Evolutionary conservation across 495 filamentous ascomycete species (phyloP).

Genomic region (Xylaria palmicola): DNA sequence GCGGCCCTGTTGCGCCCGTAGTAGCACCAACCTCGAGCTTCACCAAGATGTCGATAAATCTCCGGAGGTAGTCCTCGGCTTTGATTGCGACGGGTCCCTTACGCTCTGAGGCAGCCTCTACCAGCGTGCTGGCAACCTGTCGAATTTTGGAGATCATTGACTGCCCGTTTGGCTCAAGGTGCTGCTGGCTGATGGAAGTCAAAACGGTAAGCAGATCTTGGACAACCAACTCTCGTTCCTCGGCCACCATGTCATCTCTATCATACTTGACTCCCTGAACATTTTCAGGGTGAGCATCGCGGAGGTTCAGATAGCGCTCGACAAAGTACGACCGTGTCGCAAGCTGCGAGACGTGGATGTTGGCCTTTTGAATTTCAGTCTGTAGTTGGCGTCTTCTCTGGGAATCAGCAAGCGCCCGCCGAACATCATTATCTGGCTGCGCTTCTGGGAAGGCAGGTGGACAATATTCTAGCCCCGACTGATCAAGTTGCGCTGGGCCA

Average conservation of each 20-base stretch:
- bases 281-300: conserved; percentile 49
- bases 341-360: conserved; percentile 74
- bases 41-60: conserved; percentile 69
- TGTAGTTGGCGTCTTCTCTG: conserved; percentile 58
- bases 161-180: conserved; percentile 78
- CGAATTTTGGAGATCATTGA: conserved; percentile 72
- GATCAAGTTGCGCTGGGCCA: conserved; percentile 27
- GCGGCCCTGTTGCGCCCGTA: conserved; percentile 33
- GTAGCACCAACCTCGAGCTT: conserved; percentile 55
- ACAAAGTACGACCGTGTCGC: conserved; percentile 76
- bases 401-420: conserved; percentile 33
- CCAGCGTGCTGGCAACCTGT: conserved; percentile 71
- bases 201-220: conserved; percentile 70
- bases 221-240: conserved; percentile 73
- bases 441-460: conserved; percentile 32
- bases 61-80: conserved; percentile 63
- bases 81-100: conserved; percentile 56
- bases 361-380: conserved; percentile 81
- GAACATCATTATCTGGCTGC: conserved; percentile 38
- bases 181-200: conserved; percentile 68
- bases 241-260: conserved; percentile 55
- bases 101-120: conserved; percentile 57
- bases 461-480: conserved; percentile 36
- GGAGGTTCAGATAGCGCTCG: conserved; percentile 72
- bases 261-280: conserved; percentile 29